These are phyloP conservation scores for Fistulifera solaris DNA, from an alignment of 108 stramenopile species.

Conservation along the genomic window DNA sequence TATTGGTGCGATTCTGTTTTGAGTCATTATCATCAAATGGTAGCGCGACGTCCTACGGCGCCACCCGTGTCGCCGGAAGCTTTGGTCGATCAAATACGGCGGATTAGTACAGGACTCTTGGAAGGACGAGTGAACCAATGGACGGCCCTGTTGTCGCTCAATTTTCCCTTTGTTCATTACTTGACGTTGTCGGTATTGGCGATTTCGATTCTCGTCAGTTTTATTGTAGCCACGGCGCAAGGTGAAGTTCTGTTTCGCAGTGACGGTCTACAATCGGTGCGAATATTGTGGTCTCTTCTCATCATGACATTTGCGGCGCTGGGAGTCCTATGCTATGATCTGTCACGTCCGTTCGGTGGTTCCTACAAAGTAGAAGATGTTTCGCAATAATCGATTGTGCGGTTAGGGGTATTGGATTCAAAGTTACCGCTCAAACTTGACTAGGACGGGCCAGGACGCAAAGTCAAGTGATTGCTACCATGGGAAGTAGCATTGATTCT, in stretches of 20 bases:
- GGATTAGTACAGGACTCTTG: slow-evolving; percentile 8
- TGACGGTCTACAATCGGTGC: slow-evolving; percentile 9
- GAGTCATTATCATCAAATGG: too few species aligned
- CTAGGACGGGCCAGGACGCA: too few species aligned
- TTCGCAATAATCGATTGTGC: too few species aligned
- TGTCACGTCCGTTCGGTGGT: slow-evolving; percentile 11
- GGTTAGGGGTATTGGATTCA: too few species aligned
- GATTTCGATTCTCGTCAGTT: slow-evolving; percentile 4
- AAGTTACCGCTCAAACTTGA: too few species aligned
- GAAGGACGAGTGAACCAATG: slow-evolving; percentile 36
- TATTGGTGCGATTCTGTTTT: background rate
- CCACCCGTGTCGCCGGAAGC: too few species aligned
- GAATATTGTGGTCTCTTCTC: slow-evolving; percentile 11
- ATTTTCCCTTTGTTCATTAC: slow-evolving; percentile 14
- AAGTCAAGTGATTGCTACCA: too few species aligned
- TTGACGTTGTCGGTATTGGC: slow-evolving; percentile 10
- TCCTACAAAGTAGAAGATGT: slow-evolving; percentile 3
- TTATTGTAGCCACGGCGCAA: slow-evolving; percentile 16
- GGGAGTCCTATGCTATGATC: slow-evolving; percentile 8
- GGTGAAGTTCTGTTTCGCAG: slow-evolving; percentile 9
- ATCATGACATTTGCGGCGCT: slow-evolving; percentile 10
- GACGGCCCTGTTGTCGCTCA: slow-evolving; percentile 30
- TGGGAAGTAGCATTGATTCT: too few species aligned
- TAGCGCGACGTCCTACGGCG: too few species aligned
- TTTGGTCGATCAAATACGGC: background rate